Evolutionary conservation across 2,329 filamentous ascomycete species (phyloP).

Genomic region (Fusarium sp.): DNA sequence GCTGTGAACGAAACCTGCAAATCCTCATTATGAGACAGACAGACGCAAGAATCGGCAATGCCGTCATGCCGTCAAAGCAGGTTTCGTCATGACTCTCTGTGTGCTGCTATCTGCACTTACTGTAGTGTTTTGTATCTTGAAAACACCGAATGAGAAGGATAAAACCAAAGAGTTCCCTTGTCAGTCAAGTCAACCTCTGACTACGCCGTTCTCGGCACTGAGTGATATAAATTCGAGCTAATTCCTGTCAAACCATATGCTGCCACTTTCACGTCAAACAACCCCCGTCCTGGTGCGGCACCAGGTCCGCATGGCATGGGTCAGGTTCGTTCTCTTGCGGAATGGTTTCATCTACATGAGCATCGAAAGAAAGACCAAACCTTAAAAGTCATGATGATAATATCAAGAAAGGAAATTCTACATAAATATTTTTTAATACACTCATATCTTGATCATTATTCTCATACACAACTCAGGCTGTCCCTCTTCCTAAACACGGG

Average conservation of each 20-base stretch:
- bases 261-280: constrained; percentile 1
- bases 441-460: not conserved
- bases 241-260: not conserved
- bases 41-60: not conserved
- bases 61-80: not conserved
- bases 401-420: not conserved
- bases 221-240: not conserved
- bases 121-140: not conserved
- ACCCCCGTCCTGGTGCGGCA: constrained; percentile 14
- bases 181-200: not conserved
- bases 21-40: not conserved
- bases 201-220: not conserved
- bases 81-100: not conserved
- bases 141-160: not conserved
- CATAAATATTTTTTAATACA: too few relatives aligned
- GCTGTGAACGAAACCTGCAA: constrained; percentile 5
- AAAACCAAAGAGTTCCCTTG: not conserved
- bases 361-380: not conserved
- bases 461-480: not conserved
- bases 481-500: not conserved
- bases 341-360: not conserved
- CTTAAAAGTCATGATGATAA: not conserved
- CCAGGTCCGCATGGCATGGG: not conserved
- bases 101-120: not conserved
- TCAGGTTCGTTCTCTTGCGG: not conserved